phyloP scores from a whole-genome alignment of 176 grass and related monocot species.

The Bonia amplexicaulis region DNA sequence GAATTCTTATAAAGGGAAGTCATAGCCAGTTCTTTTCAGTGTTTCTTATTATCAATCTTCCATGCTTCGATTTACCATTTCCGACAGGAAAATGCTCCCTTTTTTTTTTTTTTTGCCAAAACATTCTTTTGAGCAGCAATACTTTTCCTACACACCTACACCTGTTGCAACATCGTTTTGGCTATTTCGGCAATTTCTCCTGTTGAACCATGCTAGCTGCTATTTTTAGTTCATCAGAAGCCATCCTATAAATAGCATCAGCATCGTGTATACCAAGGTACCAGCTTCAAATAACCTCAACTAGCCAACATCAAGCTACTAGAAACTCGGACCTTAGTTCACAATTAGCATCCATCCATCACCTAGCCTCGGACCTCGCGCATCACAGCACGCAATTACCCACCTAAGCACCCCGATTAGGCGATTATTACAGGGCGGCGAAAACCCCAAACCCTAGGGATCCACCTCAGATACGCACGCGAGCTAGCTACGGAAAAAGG shows the following conservation, averaged over 20 bases:
- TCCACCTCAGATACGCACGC: neutral
- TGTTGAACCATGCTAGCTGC: neutral
- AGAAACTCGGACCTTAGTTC: too few relatives aligned
- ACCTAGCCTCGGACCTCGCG: too few relatives aligned
- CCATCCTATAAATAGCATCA: neutral
- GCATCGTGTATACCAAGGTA: neutral
- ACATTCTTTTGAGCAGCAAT: neutral
- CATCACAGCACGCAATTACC: too few relatives aligned
- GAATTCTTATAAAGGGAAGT: neutral
- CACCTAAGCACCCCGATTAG: neutral
- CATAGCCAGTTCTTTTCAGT: neutral
- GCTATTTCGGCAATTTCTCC: neutral
- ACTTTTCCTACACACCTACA: neutral
- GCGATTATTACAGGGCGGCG: neutral
- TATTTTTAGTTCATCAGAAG: neutral
- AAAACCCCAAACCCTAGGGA: neutral
- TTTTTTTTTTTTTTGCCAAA: neutral
- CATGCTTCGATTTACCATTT: neutral
- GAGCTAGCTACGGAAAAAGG: neutral
- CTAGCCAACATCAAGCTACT: neutral
- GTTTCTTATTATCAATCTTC: neutral
- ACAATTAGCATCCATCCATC: neutral
- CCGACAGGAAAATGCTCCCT: too few relatives aligned
- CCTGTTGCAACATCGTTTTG: neutral
- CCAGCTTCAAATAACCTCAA: neutral